Conservation (phyloP, 768 basidiomycete genomes). For the Dioszegia crocea region DNA sequence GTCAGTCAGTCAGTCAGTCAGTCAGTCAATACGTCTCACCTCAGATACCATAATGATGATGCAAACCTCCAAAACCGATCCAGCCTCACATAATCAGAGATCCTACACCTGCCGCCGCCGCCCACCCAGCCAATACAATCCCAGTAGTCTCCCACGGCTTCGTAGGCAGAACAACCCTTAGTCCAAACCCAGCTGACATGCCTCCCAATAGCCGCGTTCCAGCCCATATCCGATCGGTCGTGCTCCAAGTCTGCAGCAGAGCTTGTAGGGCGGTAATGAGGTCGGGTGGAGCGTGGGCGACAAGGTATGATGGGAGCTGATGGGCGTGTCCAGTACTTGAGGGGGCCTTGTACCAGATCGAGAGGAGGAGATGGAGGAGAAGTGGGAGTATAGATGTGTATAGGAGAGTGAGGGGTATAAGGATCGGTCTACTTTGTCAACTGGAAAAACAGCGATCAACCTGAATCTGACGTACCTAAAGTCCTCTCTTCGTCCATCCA, state of each 20-base stretch:
- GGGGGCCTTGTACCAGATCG: slow-evolving; percentile 38
- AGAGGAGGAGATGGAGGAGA: slow-evolving; percentile 43
- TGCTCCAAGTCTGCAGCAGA: slow-evolving; percentile 10
- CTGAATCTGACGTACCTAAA: slow-evolving; percentile 26
- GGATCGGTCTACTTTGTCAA: slow-evolving; percentile 23
- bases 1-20: too few species aligned
- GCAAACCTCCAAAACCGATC: too few species aligned
- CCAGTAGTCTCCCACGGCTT: slow-evolving; percentile 40
- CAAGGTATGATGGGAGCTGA: neutral
- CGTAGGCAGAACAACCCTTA: slow-evolving; percentile 45
- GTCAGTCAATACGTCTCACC: too few species aligned
- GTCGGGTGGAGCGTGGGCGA: neutral
- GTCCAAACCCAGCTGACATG: slow-evolving; percentile 47
- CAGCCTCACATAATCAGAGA: too few species aligned
- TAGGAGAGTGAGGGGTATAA: slow-evolving; percentile 44
- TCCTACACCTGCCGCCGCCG: slow-evolving; percentile 16
- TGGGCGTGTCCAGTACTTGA: neutral
- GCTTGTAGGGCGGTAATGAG: neutral
- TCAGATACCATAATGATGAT: too few species aligned
- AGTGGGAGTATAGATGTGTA: slow-evolving; percentile 45
- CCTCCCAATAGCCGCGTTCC: slow-evolving; percentile 43
- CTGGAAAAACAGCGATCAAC: neutral
- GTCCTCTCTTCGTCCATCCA: slow-evolving; percentile 34
- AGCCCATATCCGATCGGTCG: slow-evolving; percentile 41
- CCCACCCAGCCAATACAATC: slow-evolving; percentile 44